phyloP scores from a whole-genome alignment of 2,329 filamentous ascomycete species.

The Epichloe sylvatica region DNA sequence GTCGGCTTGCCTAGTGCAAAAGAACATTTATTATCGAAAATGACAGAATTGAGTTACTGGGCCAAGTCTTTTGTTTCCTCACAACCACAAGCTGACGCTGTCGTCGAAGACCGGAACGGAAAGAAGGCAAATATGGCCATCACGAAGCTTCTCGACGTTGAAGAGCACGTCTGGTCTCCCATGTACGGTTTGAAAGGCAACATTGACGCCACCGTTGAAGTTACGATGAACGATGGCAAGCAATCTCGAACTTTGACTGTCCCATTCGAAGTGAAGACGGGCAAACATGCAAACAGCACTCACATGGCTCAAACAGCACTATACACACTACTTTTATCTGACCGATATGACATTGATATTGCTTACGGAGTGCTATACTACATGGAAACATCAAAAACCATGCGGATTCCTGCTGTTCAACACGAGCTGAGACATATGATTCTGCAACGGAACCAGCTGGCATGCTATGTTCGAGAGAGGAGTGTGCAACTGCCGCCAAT shows the following conservation, averaged over 20 bases:
- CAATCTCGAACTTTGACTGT: conserved; percentile 60
- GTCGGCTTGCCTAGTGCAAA: conserved; percentile 58
- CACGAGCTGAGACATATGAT: conserved; percentile 93
- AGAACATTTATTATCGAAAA: conserved; percentile 70
- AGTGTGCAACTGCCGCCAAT: conserved; percentile 71
- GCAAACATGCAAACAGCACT: conserved; percentile 64
- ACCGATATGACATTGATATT: conserved; percentile 88
- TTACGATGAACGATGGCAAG: conserved; percentile 60
- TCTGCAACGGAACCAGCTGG: conserved; percentile 83
- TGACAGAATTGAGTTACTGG: conserved; percentile 71
- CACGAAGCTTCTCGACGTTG: conserved; percentile 86
- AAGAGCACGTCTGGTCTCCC: conserved; percentile 96
- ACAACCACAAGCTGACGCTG: conserved; percentile 53
- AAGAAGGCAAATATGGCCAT: conserved; percentile 69
- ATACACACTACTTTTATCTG: conserved; percentile 82
- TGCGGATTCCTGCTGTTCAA: conserved; percentile 70
- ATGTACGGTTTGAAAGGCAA: conserved; percentile 97
- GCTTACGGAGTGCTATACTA: conserved; percentile 89
- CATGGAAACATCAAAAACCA: conserved; percentile 75
- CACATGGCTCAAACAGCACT: conserved; percentile 90
- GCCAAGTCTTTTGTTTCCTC: conserved; percentile 65
- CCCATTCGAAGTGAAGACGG: conserved; percentile 92
- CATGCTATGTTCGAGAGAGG: conserved; percentile 70
- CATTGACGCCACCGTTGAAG: conserved; percentile 91
- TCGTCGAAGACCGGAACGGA: conserved; percentile 67